Conservation (phyloP, 805 yeast species). For the Cyberlindnera misumaiensis region DNA sequence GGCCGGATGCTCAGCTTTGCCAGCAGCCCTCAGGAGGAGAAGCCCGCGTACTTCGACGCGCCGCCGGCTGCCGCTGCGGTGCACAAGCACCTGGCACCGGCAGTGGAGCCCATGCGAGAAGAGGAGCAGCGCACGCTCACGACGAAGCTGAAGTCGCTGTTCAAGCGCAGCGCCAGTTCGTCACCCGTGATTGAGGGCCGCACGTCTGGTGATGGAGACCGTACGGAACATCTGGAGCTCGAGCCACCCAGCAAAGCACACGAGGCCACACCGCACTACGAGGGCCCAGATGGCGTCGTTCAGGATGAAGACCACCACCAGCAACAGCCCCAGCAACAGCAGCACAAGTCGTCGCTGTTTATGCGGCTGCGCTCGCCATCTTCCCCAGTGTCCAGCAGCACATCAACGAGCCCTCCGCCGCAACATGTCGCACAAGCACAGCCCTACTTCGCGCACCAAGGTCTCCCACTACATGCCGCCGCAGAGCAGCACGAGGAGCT, state of each 20-base stretch:
- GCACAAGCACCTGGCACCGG: constrained; percentile 10
- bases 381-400: constrained; percentile 21
- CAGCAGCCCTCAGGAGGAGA: constrained; percentile 9
- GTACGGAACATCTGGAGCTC: constrained; percentile 7
- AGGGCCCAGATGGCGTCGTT: constrained; percentile 4
- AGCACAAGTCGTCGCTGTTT: constrained; percentile 11
- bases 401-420: not conserved
- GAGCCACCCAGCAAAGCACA: constrained; percentile 14
- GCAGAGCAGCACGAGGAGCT: constrained; percentile 14
- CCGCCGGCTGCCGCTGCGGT: constrained; percentile 4
- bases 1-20: constrained; percentile 35
- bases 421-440: constrained; percentile 23
- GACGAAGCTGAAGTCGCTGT: constrained; percentile 18
- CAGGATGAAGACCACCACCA: constrained; percentile 6
- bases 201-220: constrained; percentile 3
- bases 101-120: constrained; percentile 5
- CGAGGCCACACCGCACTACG: constrained; percentile 6
- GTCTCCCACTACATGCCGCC: constrained; percentile 46
- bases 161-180: constrained; percentile 13
- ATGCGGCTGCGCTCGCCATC: constrained; percentile 30
- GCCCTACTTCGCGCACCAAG: constrained; percentile 53
- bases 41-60: not conserved
- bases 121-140: constrained; percentile 12
- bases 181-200: constrained; percentile 14
- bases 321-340: constrained; percentile 9